Evolutionary conservation across 1,284 basidiomycete species (phyloP).

Genomic region (Leccinum pseudoinsigne): DNA sequence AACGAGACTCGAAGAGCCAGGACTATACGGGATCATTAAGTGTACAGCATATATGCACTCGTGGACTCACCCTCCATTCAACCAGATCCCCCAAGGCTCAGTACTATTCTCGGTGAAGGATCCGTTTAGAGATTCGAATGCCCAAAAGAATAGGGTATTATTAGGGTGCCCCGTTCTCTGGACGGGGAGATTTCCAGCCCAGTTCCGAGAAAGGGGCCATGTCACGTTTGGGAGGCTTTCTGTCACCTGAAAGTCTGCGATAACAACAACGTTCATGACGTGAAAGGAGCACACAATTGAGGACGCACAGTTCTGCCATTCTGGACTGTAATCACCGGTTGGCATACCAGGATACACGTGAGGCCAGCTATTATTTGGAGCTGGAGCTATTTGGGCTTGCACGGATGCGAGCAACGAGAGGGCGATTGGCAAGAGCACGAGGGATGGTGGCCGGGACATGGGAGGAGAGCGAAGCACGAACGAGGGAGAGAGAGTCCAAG

Average conservation of each 20-base stretch:
- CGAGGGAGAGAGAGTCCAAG: not conserved
- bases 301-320: too few relatives aligned
- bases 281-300: too few relatives aligned
- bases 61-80: conserved; percentile 48
- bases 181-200: conserved; percentile 33
- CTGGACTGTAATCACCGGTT: too few relatives aligned
- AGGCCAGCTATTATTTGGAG: not conserved
- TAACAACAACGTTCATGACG: conserved; percentile 33
- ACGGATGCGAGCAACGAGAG: too few relatives aligned
- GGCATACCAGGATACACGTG: too few relatives aligned
- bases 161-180: conserved; percentile 63
- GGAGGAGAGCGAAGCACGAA: too few relatives aligned
- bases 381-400: too few relatives aligned
- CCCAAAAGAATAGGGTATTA: conserved; percentile 64
- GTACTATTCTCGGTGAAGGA: conserved; percentile 49
- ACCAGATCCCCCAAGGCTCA: conserved; percentile 72
- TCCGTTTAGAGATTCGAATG: conserved; percentile 58
- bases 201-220: conserved; percentile 54
- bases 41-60: not conserved
- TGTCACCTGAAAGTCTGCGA: conserved; percentile 57
- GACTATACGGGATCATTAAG: not conserved
- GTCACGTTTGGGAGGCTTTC: conserved; percentile 62
- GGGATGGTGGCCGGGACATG: too few relatives aligned
- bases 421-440: too few relatives aligned
- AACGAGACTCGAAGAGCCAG: not conserved